These are phyloP conservation scores for Sechiopsis laciniata DNA, from an alignment of 306 rosid genomes.

Conservation along the genomic window DNA sequence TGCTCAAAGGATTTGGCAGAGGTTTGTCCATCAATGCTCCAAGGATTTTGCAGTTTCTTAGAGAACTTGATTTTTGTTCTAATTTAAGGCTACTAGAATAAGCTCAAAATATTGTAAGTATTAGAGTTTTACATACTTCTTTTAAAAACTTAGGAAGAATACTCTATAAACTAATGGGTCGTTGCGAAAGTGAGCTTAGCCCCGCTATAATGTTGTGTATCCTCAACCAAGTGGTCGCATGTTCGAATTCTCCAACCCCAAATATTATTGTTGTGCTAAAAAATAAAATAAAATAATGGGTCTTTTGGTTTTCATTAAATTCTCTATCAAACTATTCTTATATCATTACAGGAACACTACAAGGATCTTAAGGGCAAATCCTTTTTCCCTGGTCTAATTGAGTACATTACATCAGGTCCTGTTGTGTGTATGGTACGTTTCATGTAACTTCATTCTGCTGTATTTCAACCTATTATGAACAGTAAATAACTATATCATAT, in stretches of 20 bases:
- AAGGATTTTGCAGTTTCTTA: not conserved
- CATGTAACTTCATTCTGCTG: constrained; percentile 12
- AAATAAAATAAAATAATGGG: not conserved
- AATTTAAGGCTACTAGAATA: not conserved
- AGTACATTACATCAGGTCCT: constrained; percentile 90
- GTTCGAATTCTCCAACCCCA: too few species aligned
- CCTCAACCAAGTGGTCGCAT: too few species aligned
- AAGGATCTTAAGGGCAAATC: constrained; percentile 77
- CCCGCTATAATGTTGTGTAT: too few species aligned
- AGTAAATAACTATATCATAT: not conserved
- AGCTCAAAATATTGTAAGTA: constrained; percentile 8
- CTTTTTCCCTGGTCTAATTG: constrained; percentile 76
- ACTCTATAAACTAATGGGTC: not conserved
- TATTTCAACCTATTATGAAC: not conserved
- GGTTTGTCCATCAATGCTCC: constrained; percentile 42
- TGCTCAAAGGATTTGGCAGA: constrained; percentile 89
- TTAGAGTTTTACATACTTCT: not conserved
- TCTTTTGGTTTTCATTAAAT: not conserved
- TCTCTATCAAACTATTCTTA: constrained; percentile 7
- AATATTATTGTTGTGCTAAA: too few species aligned
- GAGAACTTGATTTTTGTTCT: not conserved
- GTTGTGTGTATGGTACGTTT: constrained; percentile 86
- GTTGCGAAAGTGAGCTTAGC: too few species aligned
- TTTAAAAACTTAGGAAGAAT: not conserved
- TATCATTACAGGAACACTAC: constrained; percentile 74